Evolutionary conservation across 129 eudicot species (phyloP), one percentile per base, ranked within the genome.

Genomic region (Kitagawia praeruptora): DNA sequence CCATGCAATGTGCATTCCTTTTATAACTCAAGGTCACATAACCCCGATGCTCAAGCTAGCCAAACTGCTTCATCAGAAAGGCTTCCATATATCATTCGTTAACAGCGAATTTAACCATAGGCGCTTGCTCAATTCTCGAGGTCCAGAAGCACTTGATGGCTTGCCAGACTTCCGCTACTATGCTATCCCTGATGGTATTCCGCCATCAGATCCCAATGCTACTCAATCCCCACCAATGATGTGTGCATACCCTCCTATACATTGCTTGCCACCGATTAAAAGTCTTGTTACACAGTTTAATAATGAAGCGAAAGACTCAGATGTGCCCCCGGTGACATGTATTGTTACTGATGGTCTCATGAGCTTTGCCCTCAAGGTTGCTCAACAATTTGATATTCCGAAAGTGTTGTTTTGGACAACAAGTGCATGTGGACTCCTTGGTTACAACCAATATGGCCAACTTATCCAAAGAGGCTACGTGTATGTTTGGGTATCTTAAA

Each of bases 11-110:
- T 87, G 88, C 79, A 76, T 89, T 39, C 88, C 91, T n/a, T 76
- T 45, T n/a, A 91, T 91, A 8, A 84, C 85, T 0, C 94, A 89
- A 70, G 94, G 94, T 63, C 94, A 89, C 84, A 81, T n/a, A n/a
- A n/a, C n/a, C n/a, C n/a, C n/a, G n/a, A n/a, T n/a, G n/a, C n/a
- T n/a, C n/a, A n/a, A n/a, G n/a, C n/a, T n/a, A n/a, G n/a, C n/a
- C n/a, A n/a, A n/a, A n/a, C n/a, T n/a, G n/a, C n/a, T n/a, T n/a
- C n/a, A n/a, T n/a, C n/a, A n/a, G n/a, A n/a, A n/a, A n/a, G n/a
- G n/a, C n/a, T n/a, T n/a, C n/a, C n/a, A n/a, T n/a, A 80, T 89
- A 56, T 85, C 94, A 45, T 89, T 89, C 34, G 89, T 87, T 66
- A 84, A 85, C 86, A 87, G 83, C 28, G 85, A 89, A 56, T 78